phyloP scores from a whole-genome alignment of 345 rosid species.

The Bruguiera gymnorhiza region DNA sequence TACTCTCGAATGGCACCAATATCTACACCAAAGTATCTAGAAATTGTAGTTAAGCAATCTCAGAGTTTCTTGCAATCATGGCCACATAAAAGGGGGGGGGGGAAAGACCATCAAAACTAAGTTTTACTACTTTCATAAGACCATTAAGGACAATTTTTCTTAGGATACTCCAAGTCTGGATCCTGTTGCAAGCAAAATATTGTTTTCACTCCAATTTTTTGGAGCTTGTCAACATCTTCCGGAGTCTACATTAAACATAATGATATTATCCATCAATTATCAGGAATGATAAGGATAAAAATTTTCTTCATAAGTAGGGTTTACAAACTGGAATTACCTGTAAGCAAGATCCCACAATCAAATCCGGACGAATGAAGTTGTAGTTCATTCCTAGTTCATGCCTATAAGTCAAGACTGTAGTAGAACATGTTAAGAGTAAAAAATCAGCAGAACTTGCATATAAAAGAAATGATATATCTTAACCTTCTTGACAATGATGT shows the following conservation, averaged over 20 bases:
- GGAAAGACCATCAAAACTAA: neutral
- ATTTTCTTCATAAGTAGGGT: neutral
- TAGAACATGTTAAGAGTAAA: constrained; percentile 24
- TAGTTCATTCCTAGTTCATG: constrained; percentile 95
- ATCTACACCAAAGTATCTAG: constrained; percentile 91
- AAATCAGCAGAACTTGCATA: constrained; percentile 11
- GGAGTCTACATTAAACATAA: constrained; percentile 46
- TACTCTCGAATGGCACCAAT: constrained; percentile 68
- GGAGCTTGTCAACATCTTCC: constrained; percentile 83
- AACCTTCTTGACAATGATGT: neutral
- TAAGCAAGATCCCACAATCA: constrained; percentile 94
- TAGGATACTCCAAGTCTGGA: constrained; percentile 93
- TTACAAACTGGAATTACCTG: constrained; percentile 53
- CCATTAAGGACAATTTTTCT: constrained; percentile 6
- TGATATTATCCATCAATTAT: neutral
- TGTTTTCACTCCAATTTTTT: constrained; percentile 77
- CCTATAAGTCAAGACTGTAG: constrained; percentile 83
- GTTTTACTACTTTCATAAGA: neutral
- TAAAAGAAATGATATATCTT: neutral
- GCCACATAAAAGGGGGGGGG: too few species aligned
- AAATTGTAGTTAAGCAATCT: constrained; percentile 42
- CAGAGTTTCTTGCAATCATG: neutral
- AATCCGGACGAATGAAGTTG: constrained; percentile 75
- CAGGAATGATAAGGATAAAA: neutral
- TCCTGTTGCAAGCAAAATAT: constrained; percentile 92